Evolutionary conservation across 106 monocot species (phyloP).

Genomic region (Alisma plantagoaquatica): DNA sequence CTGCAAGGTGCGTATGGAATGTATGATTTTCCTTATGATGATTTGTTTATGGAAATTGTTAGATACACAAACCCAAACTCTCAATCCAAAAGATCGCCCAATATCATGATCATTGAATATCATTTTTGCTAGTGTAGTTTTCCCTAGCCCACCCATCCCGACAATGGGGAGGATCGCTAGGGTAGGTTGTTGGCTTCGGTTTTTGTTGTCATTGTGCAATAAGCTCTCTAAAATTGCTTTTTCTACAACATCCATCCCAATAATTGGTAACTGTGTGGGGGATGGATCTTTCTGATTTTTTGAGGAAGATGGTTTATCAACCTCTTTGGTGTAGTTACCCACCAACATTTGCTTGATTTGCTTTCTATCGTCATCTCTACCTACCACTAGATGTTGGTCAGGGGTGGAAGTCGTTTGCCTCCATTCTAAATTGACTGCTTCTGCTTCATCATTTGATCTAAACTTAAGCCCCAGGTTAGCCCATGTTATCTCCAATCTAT

Average conservation of each 20-base stretch:
- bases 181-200: not conserved
- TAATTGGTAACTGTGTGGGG: not conserved
- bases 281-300: too few species aligned
- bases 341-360: not conserved
- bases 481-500: too few species aligned
- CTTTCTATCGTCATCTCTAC: too few species aligned
- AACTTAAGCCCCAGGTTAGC: too few species aligned
- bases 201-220: not conserved
- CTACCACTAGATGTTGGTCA: too few species aligned
- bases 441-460: too few species aligned
- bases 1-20: slow-evolving; percentile 4
- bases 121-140: slow-evolving; percentile 24
- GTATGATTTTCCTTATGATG: slow-evolving; percentile 10
- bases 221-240: not conserved
- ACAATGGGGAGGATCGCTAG: slow-evolving; percentile 15
- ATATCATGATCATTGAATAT: slow-evolving; percentile 1
- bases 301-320: not conserved
- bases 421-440: too few species aligned
- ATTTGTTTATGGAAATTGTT: slow-evolving; percentile 1
- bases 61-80: slow-evolving; percentile 22
- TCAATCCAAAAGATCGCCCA: not conserved
- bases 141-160: slow-evolving; percentile 36
- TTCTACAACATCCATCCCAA: slow-evolving; percentile 9
- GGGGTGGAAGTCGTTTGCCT: too few species aligned
- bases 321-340: too few species aligned